Evolutionary conservation across 208 protist genomes (phyloP).

Genomic region (Paratrypanosoma confusum): DNA sequence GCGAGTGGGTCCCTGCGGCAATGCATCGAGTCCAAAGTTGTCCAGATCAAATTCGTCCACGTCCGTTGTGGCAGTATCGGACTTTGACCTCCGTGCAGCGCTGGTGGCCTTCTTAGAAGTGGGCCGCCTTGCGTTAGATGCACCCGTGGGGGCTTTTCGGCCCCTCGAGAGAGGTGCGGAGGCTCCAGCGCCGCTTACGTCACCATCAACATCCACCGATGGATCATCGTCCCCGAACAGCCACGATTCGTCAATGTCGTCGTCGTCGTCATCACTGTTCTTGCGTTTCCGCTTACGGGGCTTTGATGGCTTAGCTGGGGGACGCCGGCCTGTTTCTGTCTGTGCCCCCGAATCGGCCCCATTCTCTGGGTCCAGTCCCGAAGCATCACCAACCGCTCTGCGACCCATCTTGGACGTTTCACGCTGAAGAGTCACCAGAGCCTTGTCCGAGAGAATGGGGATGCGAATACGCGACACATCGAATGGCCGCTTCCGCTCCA

Average conservation of each 20-base stretch:
- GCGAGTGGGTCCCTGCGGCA: conserved; percentile 6
- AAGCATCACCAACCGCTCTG: no score
- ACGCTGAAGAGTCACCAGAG: conserved; percentile 43
- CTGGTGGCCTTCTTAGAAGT: no score
- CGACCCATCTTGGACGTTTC: conserved; percentile 31
- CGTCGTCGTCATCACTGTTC: conserved; percentile 34
- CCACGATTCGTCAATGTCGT: conserved; percentile 18
- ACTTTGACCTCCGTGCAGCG: no score
- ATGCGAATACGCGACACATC: conserved; percentile 58
- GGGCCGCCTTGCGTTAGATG: no score
- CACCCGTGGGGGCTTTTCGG: no score
- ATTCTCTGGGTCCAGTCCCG: background rate
- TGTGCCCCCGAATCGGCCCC: no score
- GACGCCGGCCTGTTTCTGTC: conserved; percentile 1
- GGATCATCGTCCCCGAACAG: no score
- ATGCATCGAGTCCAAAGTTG: conserved; percentile 65
- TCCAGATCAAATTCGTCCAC: conserved; percentile 63
- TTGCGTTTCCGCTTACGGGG: conserved; percentile 21
- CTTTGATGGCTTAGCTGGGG: conserved; percentile 15
- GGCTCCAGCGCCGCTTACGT: no score
- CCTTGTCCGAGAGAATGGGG: conserved; percentile 80
- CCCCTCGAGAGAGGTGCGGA: no score
- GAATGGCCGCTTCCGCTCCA: conserved; percentile 76
- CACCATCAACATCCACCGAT: conserved; percentile 1
- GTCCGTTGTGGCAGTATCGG: background rate